A percentile compares a stretch with the other conserved stretches of the same genome.
Conservation (phyloP, 768 basidiomycete species). For the Mycena albidolilacea region DNA sequence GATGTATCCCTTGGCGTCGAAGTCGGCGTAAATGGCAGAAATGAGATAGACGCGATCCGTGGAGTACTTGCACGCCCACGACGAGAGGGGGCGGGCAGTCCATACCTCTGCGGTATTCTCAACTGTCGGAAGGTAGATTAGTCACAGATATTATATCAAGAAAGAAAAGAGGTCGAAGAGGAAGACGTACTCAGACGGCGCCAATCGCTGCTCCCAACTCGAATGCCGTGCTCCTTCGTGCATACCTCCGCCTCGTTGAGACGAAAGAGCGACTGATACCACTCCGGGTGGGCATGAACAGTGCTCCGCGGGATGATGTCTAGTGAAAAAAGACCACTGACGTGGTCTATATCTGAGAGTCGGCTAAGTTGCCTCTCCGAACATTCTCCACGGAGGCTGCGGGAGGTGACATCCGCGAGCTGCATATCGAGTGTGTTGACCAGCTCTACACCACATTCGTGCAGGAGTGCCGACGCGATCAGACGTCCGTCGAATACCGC, state of each 20-base stretch:
- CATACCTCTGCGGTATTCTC: slow-evolving; percentile 19
- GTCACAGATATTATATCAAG: slow-evolving; percentile 8
- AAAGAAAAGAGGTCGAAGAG: slow-evolving; percentile 3
- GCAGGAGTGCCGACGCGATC: slow-evolving; percentile 18
- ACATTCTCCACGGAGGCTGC: slow-evolving; percentile 2
- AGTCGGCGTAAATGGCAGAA: slow-evolving; percentile 16
- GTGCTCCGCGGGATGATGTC: slow-evolving; percentile 4
- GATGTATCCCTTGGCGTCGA: slow-evolving; percentile 20
- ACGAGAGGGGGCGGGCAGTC: slow-evolving; percentile 15
- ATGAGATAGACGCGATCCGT: slow-evolving; percentile 21
- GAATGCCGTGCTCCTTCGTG: slow-evolving; percentile 17
- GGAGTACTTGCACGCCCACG: slow-evolving; percentile 17
- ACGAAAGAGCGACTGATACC: slow-evolving; percentile 15
- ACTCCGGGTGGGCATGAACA: slow-evolving; percentile 23
- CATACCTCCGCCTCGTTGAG: slow-evolving; percentile 20
- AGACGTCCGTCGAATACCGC: slow-evolving; percentile 18
- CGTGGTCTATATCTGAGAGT: slow-evolving; percentile 15
- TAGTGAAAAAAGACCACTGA: not conserved
- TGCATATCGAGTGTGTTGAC: slow-evolving; percentile 20
- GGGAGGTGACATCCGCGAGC: slow-evolving; percentile 22
- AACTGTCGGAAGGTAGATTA: slow-evolving; percentile 11
- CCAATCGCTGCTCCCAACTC: slow-evolving; percentile 8
- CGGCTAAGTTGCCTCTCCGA: slow-evolving; percentile 11
- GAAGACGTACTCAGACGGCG: slow-evolving; percentile 19
- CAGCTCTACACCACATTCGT: slow-evolving; percentile 13